A percentile compares a stretch with the other conserved stretches of the same genome.
Conservation (phyloP, 176 grass and related monocot species). For the Chloris gayana region DNA sequence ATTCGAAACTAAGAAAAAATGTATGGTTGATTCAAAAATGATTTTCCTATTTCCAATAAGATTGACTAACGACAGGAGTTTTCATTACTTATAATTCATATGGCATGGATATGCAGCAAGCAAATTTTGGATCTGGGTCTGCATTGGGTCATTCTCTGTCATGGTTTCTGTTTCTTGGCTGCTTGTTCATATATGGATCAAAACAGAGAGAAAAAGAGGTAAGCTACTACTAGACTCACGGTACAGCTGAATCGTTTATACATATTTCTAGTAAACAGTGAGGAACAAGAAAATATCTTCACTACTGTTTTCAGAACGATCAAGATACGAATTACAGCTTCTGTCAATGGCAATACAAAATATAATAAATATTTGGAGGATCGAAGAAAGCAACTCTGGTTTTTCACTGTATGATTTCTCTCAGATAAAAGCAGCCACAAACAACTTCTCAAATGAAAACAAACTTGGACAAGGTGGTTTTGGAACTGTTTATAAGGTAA, state of each 20-base stretch:
- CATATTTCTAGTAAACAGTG: background rate
- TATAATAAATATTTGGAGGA: background rate
- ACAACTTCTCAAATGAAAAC: constrained; percentile 45
- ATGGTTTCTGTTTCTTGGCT: constrained; percentile 33
- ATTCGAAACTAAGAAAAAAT: background rate
- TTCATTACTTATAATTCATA: background rate
- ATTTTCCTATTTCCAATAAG: background rate
- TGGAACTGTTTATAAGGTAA: constrained; percentile 80
- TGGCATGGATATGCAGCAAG: constrained; percentile 29
- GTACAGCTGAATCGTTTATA: constrained; percentile 14
- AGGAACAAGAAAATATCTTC: background rate
- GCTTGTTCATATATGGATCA: constrained; percentile 61
- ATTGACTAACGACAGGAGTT: background rate
- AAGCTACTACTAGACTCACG: background rate
- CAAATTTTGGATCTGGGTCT: constrained; percentile 48
- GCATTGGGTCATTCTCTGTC: constrained; percentile 34
- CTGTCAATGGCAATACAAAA: background rate
- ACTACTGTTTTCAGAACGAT: constrained; percentile 37
- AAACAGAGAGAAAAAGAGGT: constrained; percentile 52
- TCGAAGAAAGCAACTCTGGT: background rate
- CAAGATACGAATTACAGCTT: background rate
- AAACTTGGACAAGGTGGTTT: constrained; percentile 61
- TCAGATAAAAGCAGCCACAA: constrained; percentile 33
- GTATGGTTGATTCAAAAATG: background rate
- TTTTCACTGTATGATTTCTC: constrained; percentile 31